phyloP scores from a whole-genome alignment of 805 yeast genomes.

The Candida palmyrensis region DNA sequence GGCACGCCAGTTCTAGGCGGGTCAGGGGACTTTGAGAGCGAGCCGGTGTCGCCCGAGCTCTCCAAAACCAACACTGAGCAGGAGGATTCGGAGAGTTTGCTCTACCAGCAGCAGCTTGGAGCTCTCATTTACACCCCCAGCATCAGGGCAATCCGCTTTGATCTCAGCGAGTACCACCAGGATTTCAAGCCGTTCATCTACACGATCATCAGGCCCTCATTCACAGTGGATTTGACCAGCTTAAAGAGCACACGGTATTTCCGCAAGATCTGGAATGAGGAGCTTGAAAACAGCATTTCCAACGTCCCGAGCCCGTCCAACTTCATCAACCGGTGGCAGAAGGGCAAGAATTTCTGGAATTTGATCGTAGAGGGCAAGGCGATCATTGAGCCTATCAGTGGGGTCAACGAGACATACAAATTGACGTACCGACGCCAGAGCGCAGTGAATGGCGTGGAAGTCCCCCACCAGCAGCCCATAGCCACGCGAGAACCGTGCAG shows the following conservation, averaged over 20 bases:
- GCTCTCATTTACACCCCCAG: conserved; percentile 27
- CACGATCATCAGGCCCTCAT: conserved; percentile 27
- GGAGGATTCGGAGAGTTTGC: conserved; percentile 1
- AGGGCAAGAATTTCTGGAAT: conserved; percentile 49
- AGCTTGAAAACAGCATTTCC: conserved; percentile 50
- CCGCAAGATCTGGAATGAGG: conserved; percentile 64
- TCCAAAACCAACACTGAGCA: conserved; percentile 1
- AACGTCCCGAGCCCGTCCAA: conserved; percentile 49
- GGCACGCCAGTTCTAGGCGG: conserved; percentile 9
- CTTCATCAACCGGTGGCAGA: conserved; percentile 37
- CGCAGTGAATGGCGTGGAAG: conserved; percentile 10
- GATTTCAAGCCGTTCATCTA: conserved; percentile 41
- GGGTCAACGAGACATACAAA: conserved; percentile 71
- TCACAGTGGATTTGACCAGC: conserved; percentile 29
- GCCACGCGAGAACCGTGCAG: conserved; percentile 76
- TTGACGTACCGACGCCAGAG: conserved; percentile 20
- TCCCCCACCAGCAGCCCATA: conserved; percentile 56
- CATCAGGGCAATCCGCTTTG: conserved; percentile 38
- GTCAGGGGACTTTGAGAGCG: neutral
- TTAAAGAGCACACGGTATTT: conserved; percentile 55
- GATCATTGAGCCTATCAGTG: conserved; percentile 80
- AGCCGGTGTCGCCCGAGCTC: neutral
- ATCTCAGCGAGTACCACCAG: conserved; percentile 34
- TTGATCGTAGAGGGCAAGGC: conserved; percentile 77
- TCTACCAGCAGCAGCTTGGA: conserved; percentile 15